phyloP scores from a whole-genome alignment of 2,329 filamentous ascomycete species.

The Stemphylium lycopersici region DNA sequence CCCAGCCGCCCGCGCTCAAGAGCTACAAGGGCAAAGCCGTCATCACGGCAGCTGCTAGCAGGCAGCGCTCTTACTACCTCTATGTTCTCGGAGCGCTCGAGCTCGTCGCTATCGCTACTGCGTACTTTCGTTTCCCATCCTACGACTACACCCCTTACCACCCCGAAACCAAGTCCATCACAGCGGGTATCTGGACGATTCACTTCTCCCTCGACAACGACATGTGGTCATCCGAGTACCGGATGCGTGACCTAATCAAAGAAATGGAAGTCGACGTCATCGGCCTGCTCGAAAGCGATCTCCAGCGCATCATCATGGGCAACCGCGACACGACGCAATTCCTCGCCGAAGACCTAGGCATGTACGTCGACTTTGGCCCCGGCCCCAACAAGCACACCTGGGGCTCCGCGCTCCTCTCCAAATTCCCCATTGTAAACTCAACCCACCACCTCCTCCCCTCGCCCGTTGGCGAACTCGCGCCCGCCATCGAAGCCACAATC shows the following conservation, averaged over 20 bases:
- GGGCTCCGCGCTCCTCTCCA: slow-evolving; percentile 90
- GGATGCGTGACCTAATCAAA: slow-evolving; percentile 87
- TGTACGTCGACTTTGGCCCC: slow-evolving; percentile 98
- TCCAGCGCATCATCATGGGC: slow-evolving; percentile 99
- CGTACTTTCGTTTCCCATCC: slow-evolving; percentile 88
- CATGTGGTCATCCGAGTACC: slow-evolving; percentile 97
- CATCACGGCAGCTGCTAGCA: slow-evolving; percentile 55
- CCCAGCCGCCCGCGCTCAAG: slow-evolving; percentile 56
- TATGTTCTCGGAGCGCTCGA: slow-evolving; percentile 79
- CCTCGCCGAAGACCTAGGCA: slow-evolving; percentile 92
- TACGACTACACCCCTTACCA: slow-evolving; percentile 94
- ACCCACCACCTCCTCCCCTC: slow-evolving; percentile 94
- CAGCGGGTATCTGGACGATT: slow-evolving; percentile 97
- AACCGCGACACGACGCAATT: slow-evolving; percentile 96
- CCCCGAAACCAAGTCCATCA: slow-evolving; percentile 82
- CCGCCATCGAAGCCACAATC: slow-evolving; percentile 94
- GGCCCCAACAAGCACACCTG: slow-evolving; percentile 99
- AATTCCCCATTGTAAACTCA: slow-evolving; percentile 96
- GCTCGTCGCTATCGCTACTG: slow-evolving; percentile 76
- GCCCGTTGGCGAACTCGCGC: slow-evolving; percentile 91
- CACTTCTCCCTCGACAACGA: slow-evolving; percentile 98
- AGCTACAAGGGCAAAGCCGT: slow-evolving; percentile 54
- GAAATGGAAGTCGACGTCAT: slow-evolving; percentile 98
- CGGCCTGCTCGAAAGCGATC: slow-evolving; percentile 90
- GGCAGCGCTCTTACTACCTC: slow-evolving; percentile 69